phyloP scores from a whole-genome alignment of 441 rosid genomes.

The Erodium chrysanthum region DNA sequence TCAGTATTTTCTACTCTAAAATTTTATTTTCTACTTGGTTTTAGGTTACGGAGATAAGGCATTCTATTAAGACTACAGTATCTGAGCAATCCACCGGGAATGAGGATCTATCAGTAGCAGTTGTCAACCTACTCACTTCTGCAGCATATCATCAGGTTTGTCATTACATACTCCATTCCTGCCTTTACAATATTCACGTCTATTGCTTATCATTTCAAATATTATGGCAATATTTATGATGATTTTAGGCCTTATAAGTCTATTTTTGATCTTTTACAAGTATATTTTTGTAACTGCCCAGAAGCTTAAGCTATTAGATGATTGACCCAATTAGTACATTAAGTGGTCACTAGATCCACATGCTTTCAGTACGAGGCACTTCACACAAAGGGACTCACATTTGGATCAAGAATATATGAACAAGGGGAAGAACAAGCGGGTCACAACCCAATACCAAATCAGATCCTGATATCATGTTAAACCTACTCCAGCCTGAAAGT shows the following conservation, averaged over 20 bases:
- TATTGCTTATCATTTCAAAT: conserved; percentile 1
- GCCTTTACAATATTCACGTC: neutral
- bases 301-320: neutral
- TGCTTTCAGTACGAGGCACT: too few species aligned
- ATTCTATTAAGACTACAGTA: conserved; percentile 34
- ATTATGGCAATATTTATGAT: neutral
- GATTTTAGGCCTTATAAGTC: neutral
- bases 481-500: too few species aligned
- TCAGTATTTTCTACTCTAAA: conserved; percentile 14
- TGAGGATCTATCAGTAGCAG: conserved; percentile 57
- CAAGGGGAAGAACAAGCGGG: neutral
- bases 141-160: conserved; percentile 78
- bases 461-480: too few species aligned
- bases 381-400: too few species aligned
- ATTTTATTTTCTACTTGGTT: conserved; percentile 25
- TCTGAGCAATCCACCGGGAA: conserved; percentile 38
- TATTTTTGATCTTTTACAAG: neutral
- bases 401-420: neutral
- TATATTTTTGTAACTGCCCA: neutral
- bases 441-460: neutral
- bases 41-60: conserved; percentile 58
- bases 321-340: neutral
- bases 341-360: too few species aligned
- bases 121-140: conserved; percentile 52
- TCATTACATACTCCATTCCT: conserved; percentile 8